Conservation (phyloP, 2,329 filamentous ascomycete genomes). For the Dactylellina drechsleri region DNA sequence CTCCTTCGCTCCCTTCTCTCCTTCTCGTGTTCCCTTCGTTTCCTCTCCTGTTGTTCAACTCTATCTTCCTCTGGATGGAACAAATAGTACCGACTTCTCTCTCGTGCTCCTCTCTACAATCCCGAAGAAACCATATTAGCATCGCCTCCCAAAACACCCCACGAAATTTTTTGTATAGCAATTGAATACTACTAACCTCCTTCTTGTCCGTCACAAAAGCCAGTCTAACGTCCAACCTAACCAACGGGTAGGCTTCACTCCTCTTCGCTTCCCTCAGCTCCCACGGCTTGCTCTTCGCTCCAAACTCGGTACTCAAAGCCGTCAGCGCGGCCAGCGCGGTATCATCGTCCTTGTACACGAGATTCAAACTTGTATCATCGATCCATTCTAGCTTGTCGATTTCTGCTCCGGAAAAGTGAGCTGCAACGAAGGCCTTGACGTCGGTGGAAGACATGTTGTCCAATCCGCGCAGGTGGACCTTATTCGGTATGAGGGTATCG, state of each 20-base stretch:
- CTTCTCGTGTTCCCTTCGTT: constrained; percentile 64
- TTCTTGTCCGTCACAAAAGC: constrained; percentile 83
- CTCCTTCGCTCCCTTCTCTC: constrained; percentile 64
- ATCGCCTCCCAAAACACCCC: background rate
- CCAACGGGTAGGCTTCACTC: constrained; percentile 74
- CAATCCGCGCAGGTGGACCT: constrained; percentile 85
- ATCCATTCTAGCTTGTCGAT: constrained; percentile 86
- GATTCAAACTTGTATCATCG: constrained; percentile 83
- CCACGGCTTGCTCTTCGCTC: constrained; percentile 65
- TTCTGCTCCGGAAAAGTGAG: constrained; percentile 71
- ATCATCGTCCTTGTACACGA: constrained; percentile 74
- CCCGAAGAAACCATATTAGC: background rate
- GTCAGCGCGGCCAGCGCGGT: constrained; percentile 68
- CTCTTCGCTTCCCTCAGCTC: constrained; percentile 75
- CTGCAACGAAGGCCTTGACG: constrained; percentile 77
- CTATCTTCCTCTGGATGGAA: constrained; percentile 90
- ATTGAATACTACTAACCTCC: constrained; percentile 61
- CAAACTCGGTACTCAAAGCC: constrained; percentile 63
- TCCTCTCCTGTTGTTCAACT: constrained; percentile 73
- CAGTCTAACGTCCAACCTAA: constrained; percentile 76
- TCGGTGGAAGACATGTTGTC: constrained; percentile 83
- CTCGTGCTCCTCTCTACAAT: constrained; percentile 73
- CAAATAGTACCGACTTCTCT: constrained; percentile 89
- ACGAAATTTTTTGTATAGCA: background rate
- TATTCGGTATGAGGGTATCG: constrained; percentile 65